Base-by-base conservation (phyloP, 1,284 basidiomycete genomes). In the Pseudozyma hubeiensis region DNA sequence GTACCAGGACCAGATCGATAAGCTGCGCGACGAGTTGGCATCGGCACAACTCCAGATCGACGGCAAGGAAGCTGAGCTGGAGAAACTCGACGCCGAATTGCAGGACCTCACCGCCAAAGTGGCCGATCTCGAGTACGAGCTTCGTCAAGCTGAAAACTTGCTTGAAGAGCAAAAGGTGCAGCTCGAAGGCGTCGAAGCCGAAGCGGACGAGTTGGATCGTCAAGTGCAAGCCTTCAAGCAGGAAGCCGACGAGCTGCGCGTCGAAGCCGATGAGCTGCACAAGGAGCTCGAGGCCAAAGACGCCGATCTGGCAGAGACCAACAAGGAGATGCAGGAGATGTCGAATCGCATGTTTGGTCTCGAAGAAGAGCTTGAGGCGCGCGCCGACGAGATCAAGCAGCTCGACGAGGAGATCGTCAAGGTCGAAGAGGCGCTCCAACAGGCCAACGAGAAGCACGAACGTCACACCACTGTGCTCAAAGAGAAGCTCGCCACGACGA, bases 361-460 rank as follows among this genome's bases (percentile, higher is more conserved):
- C 13, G 80, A 81, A 35, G 66, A 79, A 43, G 67, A 74, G 53
- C 57, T 69, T 39, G 74, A 77, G 53, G 62, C 64, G 46, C 55
- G 74, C 11, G 68, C 59, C n/a, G 74, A 71, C 45, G 79, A 92
- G 78, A 88, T 91, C 60, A 84, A 85, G 40, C 79, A 83, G 40
- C 79, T 86, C 4, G 84, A 87, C 55, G 83, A 85, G 9, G 87
- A 87, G 62, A 82, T 84, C 24, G 91, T 92, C 75, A 90, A 91
- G 58, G 88, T 94, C 33, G 90, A 92, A 29, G 85, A 86, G 1
- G 89, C 91, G 80, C 84, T 92, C 17, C 87, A 90, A 86, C 62
- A 89, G 88, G 83, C 71, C 39, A 74, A 77, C 30, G 63, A 73
- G 58, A 68, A 72, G 64, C 69, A 79, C 48, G 79, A 81, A 35